Conservation (phyloP, 768 basidiomycete genomes). For the Kwoniella sp. region DNA sequence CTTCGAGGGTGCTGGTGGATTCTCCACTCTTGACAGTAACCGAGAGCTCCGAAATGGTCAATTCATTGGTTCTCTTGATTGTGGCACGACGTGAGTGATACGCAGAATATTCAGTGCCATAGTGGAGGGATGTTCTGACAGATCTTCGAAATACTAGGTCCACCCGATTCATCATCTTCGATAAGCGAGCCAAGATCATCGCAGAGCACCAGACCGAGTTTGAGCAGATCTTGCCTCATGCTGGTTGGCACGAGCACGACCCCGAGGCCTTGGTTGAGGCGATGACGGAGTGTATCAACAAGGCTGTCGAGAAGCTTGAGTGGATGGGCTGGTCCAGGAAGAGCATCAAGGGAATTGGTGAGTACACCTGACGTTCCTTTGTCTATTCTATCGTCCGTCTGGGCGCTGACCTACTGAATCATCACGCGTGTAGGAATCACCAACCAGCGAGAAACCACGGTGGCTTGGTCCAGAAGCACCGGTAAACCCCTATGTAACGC, state of each 20-base stretch:
- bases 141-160: constrained; percentile 62
- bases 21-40: constrained; percentile 30
- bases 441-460: constrained; percentile 94
- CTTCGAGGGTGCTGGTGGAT: constrained; percentile 33
- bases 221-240: constrained; percentile 86
- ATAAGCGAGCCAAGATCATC: constrained; percentile 81
- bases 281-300: constrained; percentile 66
- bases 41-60: constrained; percentile 58
- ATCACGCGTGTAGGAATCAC: constrained; percentile 66
- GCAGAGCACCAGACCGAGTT: constrained; percentile 91
- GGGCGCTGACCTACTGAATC: neutral
- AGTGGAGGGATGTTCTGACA: neutral
- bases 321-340: constrained; percentile 73
- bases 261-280: constrained; percentile 70
- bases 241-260: constrained; percentile 98
- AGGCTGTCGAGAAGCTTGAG: constrained; percentile 72
- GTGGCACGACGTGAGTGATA: constrained; percentile 81
- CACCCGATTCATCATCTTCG: constrained; percentile 87
- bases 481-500: constrained; percentile 77
- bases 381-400: constrained; percentile 9
- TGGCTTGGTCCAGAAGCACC: constrained; percentile 87
- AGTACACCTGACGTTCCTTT: constrained; percentile 46
- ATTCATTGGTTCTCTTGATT: constrained; percentile 90
- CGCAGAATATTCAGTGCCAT: neutral
- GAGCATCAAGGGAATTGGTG: constrained; percentile 90